Evolutionary conservation across 1,284 basidiomycete genomes (phyloP), one percentile per base, ranked within the genome.

Genomic region (Ceratobasidium sp.): DNA sequence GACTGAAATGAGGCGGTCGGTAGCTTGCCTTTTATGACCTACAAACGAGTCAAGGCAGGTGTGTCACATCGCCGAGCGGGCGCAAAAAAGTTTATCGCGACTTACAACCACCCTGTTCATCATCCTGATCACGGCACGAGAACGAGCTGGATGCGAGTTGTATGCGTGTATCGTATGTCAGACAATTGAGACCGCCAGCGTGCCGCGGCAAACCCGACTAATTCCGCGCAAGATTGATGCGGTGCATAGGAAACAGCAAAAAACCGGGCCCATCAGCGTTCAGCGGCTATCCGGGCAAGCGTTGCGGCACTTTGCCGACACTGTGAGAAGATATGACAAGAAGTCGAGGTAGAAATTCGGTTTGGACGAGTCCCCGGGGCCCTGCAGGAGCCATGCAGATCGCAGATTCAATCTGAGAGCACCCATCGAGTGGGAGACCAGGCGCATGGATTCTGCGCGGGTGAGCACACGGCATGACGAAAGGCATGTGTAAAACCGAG

Each of bases 391-490:
- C 37, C 37, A 58, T 58, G 53, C 53, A 69, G 65, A 69, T 69
- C 65, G 46, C 49, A 66, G 64, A 53, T 66, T 66, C 34, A 69
- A 69, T 69, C 65, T 69, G 37, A 58, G 37, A 22, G 31, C 34
- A 19, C 53, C 65, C 53, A 69, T 53, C 51, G 34, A 22, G 62
- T 58, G 37, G 65, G 51, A 46, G 24, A 39, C 49, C 37, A n/a
- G 51, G 51, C 49, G 64, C 41, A 46, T 58, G 65, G 58, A 1
- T 69, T 58, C 65, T 34, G 51, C 27, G 51, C 53, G 65, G 29
- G 53, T 43, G 65, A 53, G 41, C 65, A 46, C 65, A 58, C 41
- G 65, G n/a, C 27, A 69, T 69, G 65, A 69, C 65, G 65, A 69
- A 37, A 39, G 51, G 22, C 37, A 46, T 43, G 51, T 69, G 51